Base-by-base conservation (phyloP, 495 filamentous ascomycete species). In the Hypomontagnella monticulosa region DNA sequence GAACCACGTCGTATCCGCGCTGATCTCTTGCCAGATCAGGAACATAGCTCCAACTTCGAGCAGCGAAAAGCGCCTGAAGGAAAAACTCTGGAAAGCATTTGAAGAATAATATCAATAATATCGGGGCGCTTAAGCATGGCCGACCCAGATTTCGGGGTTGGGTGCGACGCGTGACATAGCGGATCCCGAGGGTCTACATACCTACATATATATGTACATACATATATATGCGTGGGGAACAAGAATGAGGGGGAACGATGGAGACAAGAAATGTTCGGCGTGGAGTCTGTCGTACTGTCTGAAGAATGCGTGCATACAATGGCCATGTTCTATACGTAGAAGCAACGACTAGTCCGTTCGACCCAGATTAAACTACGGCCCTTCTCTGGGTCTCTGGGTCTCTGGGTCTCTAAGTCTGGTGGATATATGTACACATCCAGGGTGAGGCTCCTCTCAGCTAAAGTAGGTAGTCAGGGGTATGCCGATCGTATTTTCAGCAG, bases 371-470 rank as follows among this genome's bases (percentile, higher is more conserved):
- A 32, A 33, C 4, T 48, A n/a, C 58, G 58, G 58, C 58, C 32
- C 16, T 61, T 54, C 30, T 53, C 32, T 54, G 40, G 57, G 57
- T 44, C 23, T 27, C 41, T 54, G 40, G 57, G 57, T 44, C 30
- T 53, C 32, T 54, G 40, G 57, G 57, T 44, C 23, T 27, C 41
- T 54, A 33, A 47, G 57, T 44, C 46, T 59, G 27, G 57, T 60
- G 57, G 58, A 37, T 46, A 36, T 47, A 30, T 6, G 2, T 2
- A 2, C 6, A 38, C 14, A 43, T 43, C 46, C 42, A 19, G 36
- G 41, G 40, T 40, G 41, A 41, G 47, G 41, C 33, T 54, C 41
- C 41, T 61, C 47, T 43, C 33, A 46, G 57, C 18, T 27, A 27
- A 27, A 27, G 23, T 27, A 27, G 23, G 23, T 27, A 27, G 23